A percentile compares a stretch with the other conserved stretches of the same genome.
Evolutionary conservation across 305 asterid species (phyloP).

Genomic region (Lippia alba): DNA sequence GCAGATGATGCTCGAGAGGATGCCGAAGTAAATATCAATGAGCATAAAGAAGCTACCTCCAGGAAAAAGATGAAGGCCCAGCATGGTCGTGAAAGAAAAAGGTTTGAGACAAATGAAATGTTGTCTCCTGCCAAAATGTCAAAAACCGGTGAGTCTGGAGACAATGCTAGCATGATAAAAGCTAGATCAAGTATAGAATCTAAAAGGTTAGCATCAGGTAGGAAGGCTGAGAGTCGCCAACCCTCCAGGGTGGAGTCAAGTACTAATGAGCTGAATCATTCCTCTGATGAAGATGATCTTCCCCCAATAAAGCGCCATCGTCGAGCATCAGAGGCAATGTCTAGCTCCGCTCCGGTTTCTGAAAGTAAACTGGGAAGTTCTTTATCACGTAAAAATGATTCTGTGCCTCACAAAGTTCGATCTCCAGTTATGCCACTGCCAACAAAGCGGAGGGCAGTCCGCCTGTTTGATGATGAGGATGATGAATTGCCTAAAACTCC

Average conservation of each 20-base stretch:
- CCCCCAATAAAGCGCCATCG: constrained; percentile 74
- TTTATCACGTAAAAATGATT: constrained; percentile 44
- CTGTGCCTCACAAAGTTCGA: constrained; percentile 43
- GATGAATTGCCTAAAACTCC: constrained; percentile 90
- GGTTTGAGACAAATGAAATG: constrained; percentile 39
- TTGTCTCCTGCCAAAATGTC: constrained; percentile 53
- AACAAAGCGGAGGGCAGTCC: constrained; percentile 80
- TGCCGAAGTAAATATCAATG: constrained; percentile 45
- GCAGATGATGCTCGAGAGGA: constrained; percentile 39
- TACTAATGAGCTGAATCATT: constrained; percentile 46
- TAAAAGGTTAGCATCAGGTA: constrained; percentile 47
- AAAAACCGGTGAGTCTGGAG: constrained; percentile 36
- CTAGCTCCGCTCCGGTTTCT: constrained; percentile 48
- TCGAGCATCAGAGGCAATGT: constrained; percentile 50
- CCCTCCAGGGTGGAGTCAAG: constrained; percentile 40
- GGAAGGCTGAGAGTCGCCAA: constrained; percentile 46
- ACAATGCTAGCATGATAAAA: constrained; percentile 36
- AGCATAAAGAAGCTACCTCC: constrained; percentile 45
- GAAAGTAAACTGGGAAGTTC: constrained; percentile 50
- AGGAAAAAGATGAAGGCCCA: constrained; percentile 55
- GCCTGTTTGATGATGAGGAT: constrained; percentile 66
- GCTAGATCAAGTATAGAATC: constrained; percentile 44
- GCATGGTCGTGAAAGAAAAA: constrained; percentile 53
- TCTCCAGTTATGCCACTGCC: constrained; percentile 52
- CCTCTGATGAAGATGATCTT: constrained; percentile 67